These are phyloP conservation scores for Rhizopogon vulgaris DNA, from an alignment of 768 basidiomycete species.

Conservation along the genomic window DNA sequence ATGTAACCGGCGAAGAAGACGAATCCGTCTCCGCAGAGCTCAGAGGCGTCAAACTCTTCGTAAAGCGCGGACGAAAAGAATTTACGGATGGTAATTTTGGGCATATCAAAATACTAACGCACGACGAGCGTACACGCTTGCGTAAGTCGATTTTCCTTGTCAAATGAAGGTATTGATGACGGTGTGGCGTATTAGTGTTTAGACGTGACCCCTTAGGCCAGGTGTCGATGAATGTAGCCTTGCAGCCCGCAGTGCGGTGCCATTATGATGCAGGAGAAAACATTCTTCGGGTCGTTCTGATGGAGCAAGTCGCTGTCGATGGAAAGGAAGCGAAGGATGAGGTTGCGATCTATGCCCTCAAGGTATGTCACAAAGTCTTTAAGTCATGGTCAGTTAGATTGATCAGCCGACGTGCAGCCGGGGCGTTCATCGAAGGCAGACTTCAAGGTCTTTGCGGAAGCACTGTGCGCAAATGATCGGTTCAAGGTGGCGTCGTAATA, in stretches of 20 bases:
- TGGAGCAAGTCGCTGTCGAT: conserved; percentile 35
- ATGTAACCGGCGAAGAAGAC: conserved; percentile 58
- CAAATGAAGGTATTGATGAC: conserved; percentile 10
- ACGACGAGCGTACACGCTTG: conserved; percentile 24
- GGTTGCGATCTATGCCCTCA: conserved; percentile 58
- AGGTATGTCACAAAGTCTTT: conserved; percentile 32
- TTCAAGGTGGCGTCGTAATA: conserved; percentile 9
- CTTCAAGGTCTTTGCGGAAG: conserved; percentile 47
- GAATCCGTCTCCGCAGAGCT: conserved; percentile 52
- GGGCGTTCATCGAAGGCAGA: conserved; percentile 43
- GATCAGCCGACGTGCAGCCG: conserved; percentile 14
- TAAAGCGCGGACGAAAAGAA: conserved; percentile 32
- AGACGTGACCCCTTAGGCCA: conserved; percentile 67
- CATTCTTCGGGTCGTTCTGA: conserved; percentile 48
- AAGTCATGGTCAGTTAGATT: background rate
- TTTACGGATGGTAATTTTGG: conserved; percentile 59
- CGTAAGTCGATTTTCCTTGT: conserved; percentile 22
- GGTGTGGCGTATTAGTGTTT: conserved; percentile 45
- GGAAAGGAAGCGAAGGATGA: conserved; percentile 26
- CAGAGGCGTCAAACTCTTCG: conserved; percentile 54
- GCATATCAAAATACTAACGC: conserved; percentile 51
- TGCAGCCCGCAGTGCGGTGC: conserved; percentile 51
- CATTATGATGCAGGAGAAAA: conserved; percentile 51
- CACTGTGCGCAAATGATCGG: conserved; percentile 34
- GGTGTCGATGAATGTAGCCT: conserved; percentile 59